Evolutionary conservation across 2,329 filamentous ascomycete genomes (phyloP).

Genomic region (Dryadomyces quercivorus): DNA sequence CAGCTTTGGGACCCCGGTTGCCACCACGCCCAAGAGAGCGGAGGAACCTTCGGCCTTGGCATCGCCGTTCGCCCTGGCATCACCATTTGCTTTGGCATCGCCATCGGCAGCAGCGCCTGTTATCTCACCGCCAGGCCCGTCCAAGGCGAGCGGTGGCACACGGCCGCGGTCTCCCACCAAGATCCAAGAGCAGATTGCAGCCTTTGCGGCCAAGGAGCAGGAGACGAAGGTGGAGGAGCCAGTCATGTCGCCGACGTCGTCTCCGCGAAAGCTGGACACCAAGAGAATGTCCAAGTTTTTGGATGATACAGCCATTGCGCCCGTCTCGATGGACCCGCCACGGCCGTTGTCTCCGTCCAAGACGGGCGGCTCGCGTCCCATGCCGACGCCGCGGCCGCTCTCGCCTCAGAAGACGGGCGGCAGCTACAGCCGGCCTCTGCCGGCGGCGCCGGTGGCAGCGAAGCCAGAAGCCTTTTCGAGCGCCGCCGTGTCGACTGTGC

Average conservation of each 20-base stretch:
- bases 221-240: slow-evolving; percentile 21
- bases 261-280: slow-evolving; percentile 45
- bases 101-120: slow-evolving; percentile 13
- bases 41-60: neutral
- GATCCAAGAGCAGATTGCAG: slow-evolving; percentile 21
- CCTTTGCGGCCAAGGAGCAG: slow-evolving; percentile 15
- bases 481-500: neutral
- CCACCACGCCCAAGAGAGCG: slow-evolving; percentile 9
- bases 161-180: slow-evolving; percentile 18
- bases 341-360: slow-evolving; percentile 20
- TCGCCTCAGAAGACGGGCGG: neutral
- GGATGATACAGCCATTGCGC: slow-evolving; percentile 26
- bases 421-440: neutral
- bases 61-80: slow-evolving; percentile 8
- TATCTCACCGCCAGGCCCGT: slow-evolving; percentile 17
- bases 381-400: neutral
- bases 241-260: slow-evolving; percentile 28
- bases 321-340: slow-evolving; percentile 16
- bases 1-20: too few species aligned
- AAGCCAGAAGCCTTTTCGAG: neutral
- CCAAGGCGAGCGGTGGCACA: slow-evolving; percentile 7
- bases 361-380: slow-evolving; percentile 10
- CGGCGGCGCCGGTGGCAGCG: neutral
- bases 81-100: slow-evolving; percentile 12
- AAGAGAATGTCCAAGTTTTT: slow-evolving; percentile 49